Percentiles rank a stretch among this genome's conserved stretches.
Conservation (phyloP, 768 basidiomycete genomes). For the Guyanaporus albipodus region DNA sequence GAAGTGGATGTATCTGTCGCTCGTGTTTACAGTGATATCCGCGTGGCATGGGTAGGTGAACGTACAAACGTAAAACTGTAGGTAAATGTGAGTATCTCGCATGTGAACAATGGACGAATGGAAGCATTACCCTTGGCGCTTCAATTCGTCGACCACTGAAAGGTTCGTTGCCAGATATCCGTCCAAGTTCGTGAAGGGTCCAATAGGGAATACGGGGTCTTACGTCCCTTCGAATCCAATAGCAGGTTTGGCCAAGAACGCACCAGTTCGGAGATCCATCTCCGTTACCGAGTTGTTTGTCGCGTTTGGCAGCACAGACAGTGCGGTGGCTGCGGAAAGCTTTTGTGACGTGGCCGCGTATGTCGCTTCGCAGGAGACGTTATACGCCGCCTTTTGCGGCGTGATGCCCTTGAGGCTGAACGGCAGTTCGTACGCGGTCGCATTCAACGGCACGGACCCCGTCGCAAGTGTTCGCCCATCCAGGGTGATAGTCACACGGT, state of each 20-base stretch:
- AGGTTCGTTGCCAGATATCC: slow-evolving; percentile 22
- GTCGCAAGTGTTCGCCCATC: slow-evolving; percentile 41
- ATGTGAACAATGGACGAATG: not conserved
- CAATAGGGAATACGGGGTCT: slow-evolving; percentile 47
- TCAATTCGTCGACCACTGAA: slow-evolving; percentile 31
- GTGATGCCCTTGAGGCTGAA: slow-evolving; percentile 47
- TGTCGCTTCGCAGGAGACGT: slow-evolving; percentile 26
- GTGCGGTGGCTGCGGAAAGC: slow-evolving; percentile 40
- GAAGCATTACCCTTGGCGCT: slow-evolving; percentile 23
- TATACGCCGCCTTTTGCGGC: slow-evolving; percentile 36
- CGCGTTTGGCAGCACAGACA: slow-evolving; percentile 50
- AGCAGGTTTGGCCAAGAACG: slow-evolving; percentile 47
- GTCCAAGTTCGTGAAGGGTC: slow-evolving; percentile 43
- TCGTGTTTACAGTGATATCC: not conserved
- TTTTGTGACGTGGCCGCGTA: slow-evolving; percentile 38
- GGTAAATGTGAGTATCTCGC: slow-evolving; percentile 1
- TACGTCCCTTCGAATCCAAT: slow-evolving; percentile 47
- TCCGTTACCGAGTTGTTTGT: slow-evolving; percentile 56
- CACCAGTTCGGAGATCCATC: slow-evolving; percentile 59
- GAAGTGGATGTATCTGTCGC: slow-evolving; percentile 62
- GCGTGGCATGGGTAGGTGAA: not conserved
- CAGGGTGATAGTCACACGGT: slow-evolving; percentile 40
- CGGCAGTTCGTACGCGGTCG: slow-evolving; percentile 44
- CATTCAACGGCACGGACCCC: slow-evolving; percentile 49
- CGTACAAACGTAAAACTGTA: slow-evolving; percentile 32